Percentiles rank a stretch among this genome's conserved stretches.
Evolutionary conservation across 2,329 filamentous ascomycete genomes (phyloP).

Genomic region (Fusarium sp.): DNA sequence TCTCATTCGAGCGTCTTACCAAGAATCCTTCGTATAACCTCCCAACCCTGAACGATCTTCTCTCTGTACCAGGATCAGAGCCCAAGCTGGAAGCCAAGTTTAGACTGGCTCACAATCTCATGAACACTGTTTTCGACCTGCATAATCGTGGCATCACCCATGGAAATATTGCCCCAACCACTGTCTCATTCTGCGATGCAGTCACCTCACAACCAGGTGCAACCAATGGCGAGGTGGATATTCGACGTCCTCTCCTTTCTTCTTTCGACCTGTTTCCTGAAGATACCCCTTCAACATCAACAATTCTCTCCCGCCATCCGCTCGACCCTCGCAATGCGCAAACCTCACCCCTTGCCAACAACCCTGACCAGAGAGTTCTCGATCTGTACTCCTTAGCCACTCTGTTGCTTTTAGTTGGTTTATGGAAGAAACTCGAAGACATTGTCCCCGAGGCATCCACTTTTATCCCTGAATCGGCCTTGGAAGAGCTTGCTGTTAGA

Average conservation of each 20-base stretch:
- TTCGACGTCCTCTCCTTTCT: conserved; percentile 76
- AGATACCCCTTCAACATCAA: conserved; percentile 30
- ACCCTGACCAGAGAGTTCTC: conserved; percentile 68
- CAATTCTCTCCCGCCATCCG: conserved; percentile 68
- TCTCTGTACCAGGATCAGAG: conserved; percentile 65
- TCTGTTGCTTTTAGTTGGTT: conserved; percentile 78
- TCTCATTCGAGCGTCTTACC: conserved; percentile 65
- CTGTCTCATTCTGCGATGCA: conserved; percentile 73
- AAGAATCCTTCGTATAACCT: conserved; percentile 64
- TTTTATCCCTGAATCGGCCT: conserved; percentile 69
- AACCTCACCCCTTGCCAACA: conserved; percentile 61
- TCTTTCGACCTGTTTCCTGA: conserved; percentile 78
- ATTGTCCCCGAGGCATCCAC: conserved; percentile 60
- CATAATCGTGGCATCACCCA: conserved; percentile 77
- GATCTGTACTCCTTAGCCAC: conserved; percentile 82
- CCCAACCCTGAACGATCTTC: conserved; percentile 66
- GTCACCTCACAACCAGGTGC: conserved; percentile 57
- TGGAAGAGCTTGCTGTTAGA: conserved; percentile 73
- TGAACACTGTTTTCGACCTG: conserved; percentile 78
- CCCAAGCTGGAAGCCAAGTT: conserved; percentile 82
- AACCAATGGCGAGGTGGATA: conserved; percentile 65
- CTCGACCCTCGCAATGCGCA: conserved; percentile 67
- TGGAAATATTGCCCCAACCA: conserved; percentile 75
- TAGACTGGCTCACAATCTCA: conserved; percentile 77
- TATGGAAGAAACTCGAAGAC: conserved; percentile 77